These are phyloP conservation scores for Teunomyces aglyptinius DNA, from an alignment of 805 yeast genomes.

Conservation along the genomic window DNA sequence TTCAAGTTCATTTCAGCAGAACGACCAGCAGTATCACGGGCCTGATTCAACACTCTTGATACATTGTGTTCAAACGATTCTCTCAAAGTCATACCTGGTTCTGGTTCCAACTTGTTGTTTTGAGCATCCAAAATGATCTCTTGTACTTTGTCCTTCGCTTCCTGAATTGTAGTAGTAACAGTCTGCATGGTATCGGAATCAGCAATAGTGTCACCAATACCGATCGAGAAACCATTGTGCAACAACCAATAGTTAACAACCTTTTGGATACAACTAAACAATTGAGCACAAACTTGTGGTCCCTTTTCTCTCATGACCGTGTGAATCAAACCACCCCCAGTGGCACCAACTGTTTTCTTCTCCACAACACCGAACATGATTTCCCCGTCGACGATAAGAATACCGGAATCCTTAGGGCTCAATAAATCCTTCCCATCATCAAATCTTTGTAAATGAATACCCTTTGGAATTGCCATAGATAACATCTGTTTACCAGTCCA, in stretches of 20 bases:
- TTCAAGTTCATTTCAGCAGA: slow-evolving; percentile 96
- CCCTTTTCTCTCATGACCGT: slow-evolving; percentile 98
- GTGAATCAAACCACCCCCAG: slow-evolving; percentile 97
- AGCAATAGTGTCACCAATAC: slow-evolving; percentile 99
- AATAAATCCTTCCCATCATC: slow-evolving; percentile 83
- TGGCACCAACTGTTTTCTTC: slow-evolving; percentile 97
- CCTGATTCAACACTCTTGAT: slow-evolving; percentile 90
- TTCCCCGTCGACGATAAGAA: slow-evolving; percentile 94
- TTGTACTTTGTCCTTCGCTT: slow-evolving; percentile 92
- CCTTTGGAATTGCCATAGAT: slow-evolving; percentile 91
- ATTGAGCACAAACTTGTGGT: slow-evolving; percentile 80
- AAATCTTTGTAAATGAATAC: slow-evolving; percentile 90
- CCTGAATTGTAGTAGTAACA: slow-evolving; percentile 88
- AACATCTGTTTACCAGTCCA: slow-evolving; percentile 97
- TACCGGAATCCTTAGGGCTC: slow-evolving; percentile 92
- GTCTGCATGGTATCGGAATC: slow-evolving; percentile 94
- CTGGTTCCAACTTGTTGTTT: slow-evolving; percentile 81
- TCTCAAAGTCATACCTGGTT: slow-evolving; percentile 99
- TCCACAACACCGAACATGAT: slow-evolving; percentile 97
- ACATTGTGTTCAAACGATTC: slow-evolving; percentile 98
- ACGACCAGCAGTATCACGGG: slow-evolving; percentile 99
- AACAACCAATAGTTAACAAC: slow-evolving; percentile 95
- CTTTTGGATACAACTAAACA: slow-evolving; percentile 90
- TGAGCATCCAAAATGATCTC: slow-evolving; percentile 92
- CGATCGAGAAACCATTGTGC: slow-evolving; percentile 96